A percentile compares a stretch with the other conserved stretches of the same genome.
phyloP scores from a whole-genome alignment of 257 asterid species.

The Solanum sitiens region DNA sequence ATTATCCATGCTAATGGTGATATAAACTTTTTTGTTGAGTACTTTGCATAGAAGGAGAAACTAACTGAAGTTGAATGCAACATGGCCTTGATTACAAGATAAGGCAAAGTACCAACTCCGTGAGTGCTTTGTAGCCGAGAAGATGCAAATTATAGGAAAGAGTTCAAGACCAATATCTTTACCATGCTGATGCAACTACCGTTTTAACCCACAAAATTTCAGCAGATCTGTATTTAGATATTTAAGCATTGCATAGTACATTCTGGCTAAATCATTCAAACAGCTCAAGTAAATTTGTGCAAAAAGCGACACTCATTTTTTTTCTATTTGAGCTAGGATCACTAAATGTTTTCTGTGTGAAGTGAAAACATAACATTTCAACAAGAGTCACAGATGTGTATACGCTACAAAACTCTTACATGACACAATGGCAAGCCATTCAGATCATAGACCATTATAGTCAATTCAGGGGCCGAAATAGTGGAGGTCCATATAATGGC shows the following conservation, averaged over 20 bases:
- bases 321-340: neutral
- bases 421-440: conserved; percentile 69
- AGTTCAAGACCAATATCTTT: neutral
- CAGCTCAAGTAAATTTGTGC: neutral
- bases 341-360: neutral
- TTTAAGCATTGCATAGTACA: neutral
- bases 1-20: neutral
- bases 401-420: conserved; percentile 34
- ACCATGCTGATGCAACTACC: neutral
- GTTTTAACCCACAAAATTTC: neutral
- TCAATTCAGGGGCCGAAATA: conserved; percentile 87
- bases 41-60: neutral
- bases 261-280: neutral
- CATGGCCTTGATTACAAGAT: neutral
- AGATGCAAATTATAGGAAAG: neutral
- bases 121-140: neutral
- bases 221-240: neutral
- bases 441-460: conserved; percentile 68
- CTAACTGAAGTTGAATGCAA: neutral
- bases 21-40: neutral
- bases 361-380: neutral
- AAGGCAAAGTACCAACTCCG: neutral
- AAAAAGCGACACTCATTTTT: neutral
- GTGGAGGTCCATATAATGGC: conserved; percentile 91
- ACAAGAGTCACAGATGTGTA: neutral